A percentile compares a stretch with the other conserved stretches of the same genome.
These are phyloP conservation scores for Backusella australiensis DNA, from an alignment of 192 early-diverging fungal species.

Conservation along the genomic window DNA sequence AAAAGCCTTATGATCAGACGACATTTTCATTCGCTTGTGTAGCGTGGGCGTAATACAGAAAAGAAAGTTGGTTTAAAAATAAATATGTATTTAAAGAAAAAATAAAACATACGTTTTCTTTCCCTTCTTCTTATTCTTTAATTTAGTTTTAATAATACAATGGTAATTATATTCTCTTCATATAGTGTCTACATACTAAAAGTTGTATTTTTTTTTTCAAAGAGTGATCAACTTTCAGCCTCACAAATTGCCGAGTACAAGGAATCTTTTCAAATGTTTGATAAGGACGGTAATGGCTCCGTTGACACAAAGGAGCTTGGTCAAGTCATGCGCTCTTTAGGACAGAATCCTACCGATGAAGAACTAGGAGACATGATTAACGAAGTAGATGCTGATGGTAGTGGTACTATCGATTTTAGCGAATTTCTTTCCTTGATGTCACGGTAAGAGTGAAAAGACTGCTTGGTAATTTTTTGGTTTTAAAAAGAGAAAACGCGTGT, in stretches of 20 bases:
- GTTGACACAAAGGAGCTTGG: slow-evolving; percentile 77
- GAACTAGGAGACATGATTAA: slow-evolving; percentile 75
- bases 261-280: slow-evolving; percentile 85
- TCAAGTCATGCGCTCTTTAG: slow-evolving; percentile 71
- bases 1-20: not conserved
- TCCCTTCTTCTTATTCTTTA: not conserved
- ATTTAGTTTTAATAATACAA: slow-evolving; percentile 1
- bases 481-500: not conserved
- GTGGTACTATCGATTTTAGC: slow-evolving; percentile 67
- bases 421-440: slow-evolving; percentile 65
- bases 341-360: slow-evolving; percentile 74
- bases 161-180: not conserved
- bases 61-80: not conserved
- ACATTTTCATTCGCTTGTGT: not conserved
- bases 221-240: slow-evolving; percentile 65
- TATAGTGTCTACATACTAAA: not conserved
- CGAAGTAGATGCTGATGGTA: slow-evolving; percentile 64
- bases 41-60: not conserved
- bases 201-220: not conserved
- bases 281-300: slow-evolving; percentile 76
- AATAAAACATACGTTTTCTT: not conserved
- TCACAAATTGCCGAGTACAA: slow-evolving; percentile 69
- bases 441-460: slow-evolving; percentile 9
- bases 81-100: slow-evolving; percentile 2
- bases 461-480: not conserved